These are phyloP conservation scores for Sarcodon aspratus DNA, from an alignment of 768 basidiomycete species.

Conservation along the genomic window DNA sequence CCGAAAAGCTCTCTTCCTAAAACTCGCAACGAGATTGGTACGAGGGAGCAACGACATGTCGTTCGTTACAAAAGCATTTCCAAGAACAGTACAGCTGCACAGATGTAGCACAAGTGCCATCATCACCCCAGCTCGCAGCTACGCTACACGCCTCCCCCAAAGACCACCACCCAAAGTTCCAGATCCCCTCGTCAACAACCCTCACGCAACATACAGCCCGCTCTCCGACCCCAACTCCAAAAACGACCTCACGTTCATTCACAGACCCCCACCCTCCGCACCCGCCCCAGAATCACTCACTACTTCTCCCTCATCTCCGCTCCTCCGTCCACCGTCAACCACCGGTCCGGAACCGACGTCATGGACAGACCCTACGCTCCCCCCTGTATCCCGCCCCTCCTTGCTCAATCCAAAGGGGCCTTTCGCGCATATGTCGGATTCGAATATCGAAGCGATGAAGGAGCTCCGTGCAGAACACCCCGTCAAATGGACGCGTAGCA, in stretches of 20 bases:
- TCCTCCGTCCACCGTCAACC: slow-evolving; percentile 33
- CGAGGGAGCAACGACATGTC: no score
- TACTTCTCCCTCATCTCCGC: slow-evolving; percentile 58
- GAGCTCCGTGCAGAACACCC: slow-evolving; percentile 49
- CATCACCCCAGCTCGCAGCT: background rate
- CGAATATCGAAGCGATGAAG: slow-evolving; percentile 44
- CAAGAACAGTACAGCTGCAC: no score
- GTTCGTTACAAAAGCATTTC: no score
- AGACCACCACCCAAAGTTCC: slow-evolving; percentile 16
- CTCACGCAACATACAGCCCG: slow-evolving; percentile 10
- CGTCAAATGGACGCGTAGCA: slow-evolving; percentile 42
- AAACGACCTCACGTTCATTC: slow-evolving; percentile 64
- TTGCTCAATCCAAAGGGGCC: slow-evolving; percentile 16
- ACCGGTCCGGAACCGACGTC: slow-evolving; percentile 11
- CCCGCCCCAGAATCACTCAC: slow-evolving; percentile 65
- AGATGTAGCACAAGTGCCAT: no score
- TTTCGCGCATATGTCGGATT: slow-evolving; percentile 34
- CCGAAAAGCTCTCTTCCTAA: no score
- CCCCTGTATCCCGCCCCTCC: slow-evolving; percentile 16
- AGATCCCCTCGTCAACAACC: slow-evolving; percentile 19
- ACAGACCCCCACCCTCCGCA: slow-evolving; percentile 73
- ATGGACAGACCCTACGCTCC: slow-evolving; percentile 35
- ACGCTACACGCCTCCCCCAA: slow-evolving; percentile 17
- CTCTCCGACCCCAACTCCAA: slow-evolving; percentile 6
- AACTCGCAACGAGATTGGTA: no score